Percentiles rank a stretch among this genome's conserved stretches.
These are phyloP conservation scores for Aspergillus sclerotioniger DNA, from an alignment of 495 filamentous ascomycete genomes.

Conservation along the genomic window DNA sequence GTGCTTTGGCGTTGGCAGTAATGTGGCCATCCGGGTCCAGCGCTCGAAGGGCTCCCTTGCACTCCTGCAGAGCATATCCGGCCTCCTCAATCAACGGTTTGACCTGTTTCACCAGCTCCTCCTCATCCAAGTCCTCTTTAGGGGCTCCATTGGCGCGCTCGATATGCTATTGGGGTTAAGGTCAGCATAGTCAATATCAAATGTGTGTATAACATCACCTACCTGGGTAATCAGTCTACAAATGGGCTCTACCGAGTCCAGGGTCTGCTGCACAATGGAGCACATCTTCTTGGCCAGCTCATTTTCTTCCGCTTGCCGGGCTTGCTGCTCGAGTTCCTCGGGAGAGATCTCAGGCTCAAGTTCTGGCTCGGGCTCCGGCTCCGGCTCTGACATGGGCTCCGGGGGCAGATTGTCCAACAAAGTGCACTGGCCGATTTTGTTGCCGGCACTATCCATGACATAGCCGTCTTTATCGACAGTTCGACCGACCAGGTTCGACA, in stretches of 20 bases:
- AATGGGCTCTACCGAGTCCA: slow-evolving; percentile 76
- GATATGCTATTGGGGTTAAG: slow-evolving; percentile 53
- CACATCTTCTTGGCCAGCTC: slow-evolving; percentile 73
- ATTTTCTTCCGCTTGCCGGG: slow-evolving; percentile 51
- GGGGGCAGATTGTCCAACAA: slow-evolving; percentile 4
- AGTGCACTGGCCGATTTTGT: slow-evolving; percentile 62
- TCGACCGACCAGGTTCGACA: slow-evolving; percentile 64
- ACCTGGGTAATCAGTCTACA: slow-evolving; percentile 79
- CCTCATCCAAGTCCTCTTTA: slow-evolving; percentile 81
- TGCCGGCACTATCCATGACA: slow-evolving; percentile 70
- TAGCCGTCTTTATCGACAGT: slow-evolving; percentile 77
- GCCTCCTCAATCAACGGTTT: slow-evolving; percentile 80
- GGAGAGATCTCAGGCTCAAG: slow-evolving; percentile 4
- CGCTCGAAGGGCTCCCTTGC: slow-evolving; percentile 77
- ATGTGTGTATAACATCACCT: slow-evolving; percentile 32
- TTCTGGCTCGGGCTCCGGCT: slow-evolving; percentile 27
- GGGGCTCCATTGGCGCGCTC: slow-evolving; percentile 72
- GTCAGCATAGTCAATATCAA: too few species aligned
- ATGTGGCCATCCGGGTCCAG: slow-evolving; percentile 82
- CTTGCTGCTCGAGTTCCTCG: slow-evolving; percentile 46
- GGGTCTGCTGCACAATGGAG: slow-evolving; percentile 65
- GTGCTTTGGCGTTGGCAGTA: slow-evolving; percentile 73
- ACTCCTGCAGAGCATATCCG: slow-evolving; percentile 71
- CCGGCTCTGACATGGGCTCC: slow-evolving; percentile 26
- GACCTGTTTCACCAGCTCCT: slow-evolving; percentile 73